Conservation (phyloP, 345 rosid species). For the Clarkia xantiana region DNA sequence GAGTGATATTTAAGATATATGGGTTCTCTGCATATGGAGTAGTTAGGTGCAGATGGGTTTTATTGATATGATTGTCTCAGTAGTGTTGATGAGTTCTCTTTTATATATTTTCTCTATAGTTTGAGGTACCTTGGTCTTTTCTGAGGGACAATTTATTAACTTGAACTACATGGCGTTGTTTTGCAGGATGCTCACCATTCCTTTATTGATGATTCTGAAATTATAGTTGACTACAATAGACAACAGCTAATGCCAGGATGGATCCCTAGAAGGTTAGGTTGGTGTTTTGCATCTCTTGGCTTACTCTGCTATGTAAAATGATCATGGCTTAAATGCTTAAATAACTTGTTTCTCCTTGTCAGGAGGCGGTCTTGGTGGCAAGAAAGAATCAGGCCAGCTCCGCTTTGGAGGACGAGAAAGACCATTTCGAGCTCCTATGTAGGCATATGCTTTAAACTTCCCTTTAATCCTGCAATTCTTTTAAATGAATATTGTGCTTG, state of each 20-base stretch:
- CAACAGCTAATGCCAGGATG: constrained; percentile 92
- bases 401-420: constrained; percentile 96
- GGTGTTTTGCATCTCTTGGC: constrained; percentile 9
- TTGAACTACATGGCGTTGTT: neutral
- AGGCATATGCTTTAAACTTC: constrained; percentile 10
- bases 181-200: constrained; percentile 77
- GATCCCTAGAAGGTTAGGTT: constrained; percentile 99
- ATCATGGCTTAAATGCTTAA: neutral
- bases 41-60: neutral
- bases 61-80: neutral
- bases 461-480: neutral
- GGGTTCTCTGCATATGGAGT: no score
- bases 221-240: constrained; percentile 76
- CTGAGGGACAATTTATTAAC: no score
- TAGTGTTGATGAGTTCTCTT: neutral
- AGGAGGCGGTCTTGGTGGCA: constrained; percentile 99
- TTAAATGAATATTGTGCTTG: no score
- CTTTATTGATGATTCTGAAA: constrained; percentile 50
- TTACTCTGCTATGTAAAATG: neutral
- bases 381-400: constrained; percentile 87
- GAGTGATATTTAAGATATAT: no score
- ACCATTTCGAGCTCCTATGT: constrained; percentile 96
- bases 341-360: constrained; percentile 1
- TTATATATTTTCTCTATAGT: neutral
- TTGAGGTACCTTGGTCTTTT: neutral